A percentile compares a stretch with the other conserved stretches of the same genome.
phyloP scores from a whole-genome alignment of 345 rosid genomes.

The Pistacia atlantica region DNA sequence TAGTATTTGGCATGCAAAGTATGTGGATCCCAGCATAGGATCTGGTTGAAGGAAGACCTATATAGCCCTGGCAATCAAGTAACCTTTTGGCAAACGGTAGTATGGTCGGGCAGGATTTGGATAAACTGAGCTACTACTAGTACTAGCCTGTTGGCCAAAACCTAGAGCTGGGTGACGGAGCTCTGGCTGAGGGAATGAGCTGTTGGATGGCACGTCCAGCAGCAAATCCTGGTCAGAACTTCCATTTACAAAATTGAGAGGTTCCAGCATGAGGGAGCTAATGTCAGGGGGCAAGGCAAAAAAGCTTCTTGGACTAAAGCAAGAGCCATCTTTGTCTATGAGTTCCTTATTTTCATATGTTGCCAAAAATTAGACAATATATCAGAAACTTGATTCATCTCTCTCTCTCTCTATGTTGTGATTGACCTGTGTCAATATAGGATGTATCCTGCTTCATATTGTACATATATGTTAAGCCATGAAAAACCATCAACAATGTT shows the following conservation, averaged over 20 bases:
- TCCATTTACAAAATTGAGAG: conserved; percentile 53
- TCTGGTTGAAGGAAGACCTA: conserved; percentile 26
- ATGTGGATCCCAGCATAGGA: conserved; percentile 22
- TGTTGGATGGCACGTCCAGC: conserved; percentile 75
- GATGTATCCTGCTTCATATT: background rate
- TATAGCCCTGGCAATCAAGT: conserved; percentile 24
- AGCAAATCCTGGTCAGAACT: conserved; percentile 81
- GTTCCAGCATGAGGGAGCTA: conserved; percentile 58
- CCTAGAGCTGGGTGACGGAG: conserved; percentile 59
- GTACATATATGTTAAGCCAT: background rate
- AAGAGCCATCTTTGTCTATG: conserved; percentile 58
- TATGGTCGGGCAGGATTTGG: conserved; percentile 44
- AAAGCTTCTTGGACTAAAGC: conserved; percentile 76
- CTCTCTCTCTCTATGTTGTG: conserved; percentile 27
- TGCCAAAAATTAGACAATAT: conserved; percentile 4
- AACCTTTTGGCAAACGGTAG: conserved; percentile 19
- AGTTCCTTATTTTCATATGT: conserved; percentile 58
- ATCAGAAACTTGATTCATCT: no score
- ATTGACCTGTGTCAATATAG: background rate
- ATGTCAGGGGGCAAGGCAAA: conserved; percentile 69
- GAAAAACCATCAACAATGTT: background rate
- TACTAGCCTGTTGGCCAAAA: conserved; percentile 24
- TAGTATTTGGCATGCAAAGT: conserved; percentile 30
- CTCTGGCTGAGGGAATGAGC: conserved; percentile 92
- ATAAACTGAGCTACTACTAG: conserved; percentile 60